Conservation (phyloP, 2,329 filamentous ascomycete genomes). For the Colletotrichum eremochloae region DNA sequence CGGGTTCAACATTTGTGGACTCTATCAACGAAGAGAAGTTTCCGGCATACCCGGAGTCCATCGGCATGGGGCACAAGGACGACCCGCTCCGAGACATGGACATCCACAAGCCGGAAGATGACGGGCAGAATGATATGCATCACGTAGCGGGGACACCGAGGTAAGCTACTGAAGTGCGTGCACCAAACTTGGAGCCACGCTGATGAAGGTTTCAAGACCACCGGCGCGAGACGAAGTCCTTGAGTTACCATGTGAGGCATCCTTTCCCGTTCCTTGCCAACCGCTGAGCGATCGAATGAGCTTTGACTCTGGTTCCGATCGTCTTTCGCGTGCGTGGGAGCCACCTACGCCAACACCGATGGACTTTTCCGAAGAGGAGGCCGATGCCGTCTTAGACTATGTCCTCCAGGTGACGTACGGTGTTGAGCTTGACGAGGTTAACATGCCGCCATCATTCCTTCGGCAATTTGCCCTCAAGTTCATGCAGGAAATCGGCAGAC, state of each 20-base stretch:
- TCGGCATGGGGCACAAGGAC: conserved; percentile 46
- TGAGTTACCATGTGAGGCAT: conserved; percentile 5
- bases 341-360: conserved; percentile 45
- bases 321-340: conserved; percentile 43
- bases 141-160: conserved; percentile 34
- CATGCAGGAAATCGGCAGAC: conserved; percentile 50
- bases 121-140: conserved; percentile 14
- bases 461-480: conserved; percentile 52
- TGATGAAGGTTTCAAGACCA: conserved; percentile 18
- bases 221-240: conserved; percentile 16
- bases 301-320: conserved; percentile 39
- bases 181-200: not conserved
- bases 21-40: conserved; percentile 38
- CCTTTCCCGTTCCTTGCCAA: not conserved
- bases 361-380: conserved; percentile 51
- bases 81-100: conserved; percentile 48
- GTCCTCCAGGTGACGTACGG: conserved; percentile 55
- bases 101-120: conserved; percentile 24
- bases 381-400: conserved; percentile 53
- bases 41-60: conserved; percentile 34
- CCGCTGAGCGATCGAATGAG: conserved; percentile 39
- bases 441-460: conserved; percentile 47
- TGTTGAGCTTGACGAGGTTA: conserved; percentile 52
- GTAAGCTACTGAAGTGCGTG: conserved; percentile 1
- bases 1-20: conserved; percentile 54